phyloP scores from a whole-genome alignment of 257 asterid genomes.

The Nicotiana tabacum region DNA sequence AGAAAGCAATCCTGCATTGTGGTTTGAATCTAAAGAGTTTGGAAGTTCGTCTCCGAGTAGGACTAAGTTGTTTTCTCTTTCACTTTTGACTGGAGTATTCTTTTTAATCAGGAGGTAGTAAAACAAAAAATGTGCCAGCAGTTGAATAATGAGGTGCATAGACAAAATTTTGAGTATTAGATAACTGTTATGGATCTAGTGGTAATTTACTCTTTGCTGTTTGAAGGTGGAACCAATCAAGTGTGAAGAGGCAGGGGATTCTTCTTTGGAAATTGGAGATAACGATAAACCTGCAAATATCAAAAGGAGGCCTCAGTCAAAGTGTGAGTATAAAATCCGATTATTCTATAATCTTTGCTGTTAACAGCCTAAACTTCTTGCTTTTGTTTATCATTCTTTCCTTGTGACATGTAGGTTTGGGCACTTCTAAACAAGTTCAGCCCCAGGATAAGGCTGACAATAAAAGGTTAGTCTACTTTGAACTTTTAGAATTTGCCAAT shows the following conservation, averaged over 20 bases:
- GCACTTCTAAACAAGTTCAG: constrained; percentile 26
- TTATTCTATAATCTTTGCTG: not conserved
- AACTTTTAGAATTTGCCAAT: not conserved
- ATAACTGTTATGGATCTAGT: constrained; percentile 9
- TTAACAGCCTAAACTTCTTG: not conserved
- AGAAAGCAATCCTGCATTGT: not conserved
- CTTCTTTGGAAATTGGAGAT: constrained; percentile 20
- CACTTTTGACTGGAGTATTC: constrained; percentile 6
- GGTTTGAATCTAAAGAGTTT: constrained; percentile 20
- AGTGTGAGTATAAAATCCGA: constrained; percentile 33
- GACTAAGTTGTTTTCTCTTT: not conserved
- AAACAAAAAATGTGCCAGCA: constrained; percentile 12
- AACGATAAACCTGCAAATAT: constrained; percentile 27
- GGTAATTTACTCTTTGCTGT: not conserved
- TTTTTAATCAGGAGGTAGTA: constrained; percentile 31
- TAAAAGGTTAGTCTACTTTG: constrained; percentile 37
- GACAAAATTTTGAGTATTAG: constrained; percentile 10
- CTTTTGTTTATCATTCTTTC: constrained; percentile 10
- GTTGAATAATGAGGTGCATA: constrained; percentile 39
- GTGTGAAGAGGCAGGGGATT: constrained; percentile 18
- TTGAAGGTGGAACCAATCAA: constrained; percentile 27
- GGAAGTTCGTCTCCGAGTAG: not conserved
- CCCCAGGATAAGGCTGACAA: constrained; percentile 28
- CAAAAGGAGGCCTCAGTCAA: constrained; percentile 25
- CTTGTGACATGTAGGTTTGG: constrained; percentile 25